phyloP scores from a whole-genome alignment of 176 grass and related monocot genomes.

The Canna indica region DNA sequence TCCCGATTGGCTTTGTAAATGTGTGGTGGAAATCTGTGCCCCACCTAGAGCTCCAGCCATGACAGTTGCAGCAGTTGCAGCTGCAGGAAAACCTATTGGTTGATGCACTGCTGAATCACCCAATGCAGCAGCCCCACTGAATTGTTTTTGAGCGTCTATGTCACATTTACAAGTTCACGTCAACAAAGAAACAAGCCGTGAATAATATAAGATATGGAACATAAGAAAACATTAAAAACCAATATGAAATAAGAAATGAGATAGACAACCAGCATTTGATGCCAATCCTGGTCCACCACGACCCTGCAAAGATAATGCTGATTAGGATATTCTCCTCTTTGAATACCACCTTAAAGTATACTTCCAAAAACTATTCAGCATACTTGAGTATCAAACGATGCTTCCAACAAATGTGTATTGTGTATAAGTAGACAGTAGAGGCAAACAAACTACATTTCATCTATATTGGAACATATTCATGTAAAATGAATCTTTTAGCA shows the following conservation, averaged over 20 bases:
- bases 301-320: conserved; percentile 46
- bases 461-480: background rate
- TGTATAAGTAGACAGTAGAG: background rate
- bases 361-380: background rate
- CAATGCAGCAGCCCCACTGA: conserved; percentile 22
- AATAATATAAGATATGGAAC: background rate
- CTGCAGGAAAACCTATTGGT: conserved; percentile 59
- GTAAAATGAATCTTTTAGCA: background rate
- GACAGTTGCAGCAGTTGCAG: conserved; percentile 61
- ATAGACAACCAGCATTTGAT: conserved; percentile 50
- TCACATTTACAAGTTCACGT: background rate
- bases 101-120: conserved; percentile 54
- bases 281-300: conserved; percentile 90
- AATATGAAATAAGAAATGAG: conserved; percentile 9
- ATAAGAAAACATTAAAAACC: background rate
- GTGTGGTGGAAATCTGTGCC: conserved; percentile 54
- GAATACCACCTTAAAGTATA: background rate
- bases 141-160: conserved; percentile 57
- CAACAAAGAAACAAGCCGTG: background rate
- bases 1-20: conserved; percentile 56
- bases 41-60: conserved; percentile 71
- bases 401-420: too few relatives aligned
- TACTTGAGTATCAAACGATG: too few relatives aligned
- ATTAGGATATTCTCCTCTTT: background rate
- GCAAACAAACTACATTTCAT: background rate